phyloP scores from a whole-genome alignment of 805 yeast genomes.

The Candida manassasensis region DNA sequence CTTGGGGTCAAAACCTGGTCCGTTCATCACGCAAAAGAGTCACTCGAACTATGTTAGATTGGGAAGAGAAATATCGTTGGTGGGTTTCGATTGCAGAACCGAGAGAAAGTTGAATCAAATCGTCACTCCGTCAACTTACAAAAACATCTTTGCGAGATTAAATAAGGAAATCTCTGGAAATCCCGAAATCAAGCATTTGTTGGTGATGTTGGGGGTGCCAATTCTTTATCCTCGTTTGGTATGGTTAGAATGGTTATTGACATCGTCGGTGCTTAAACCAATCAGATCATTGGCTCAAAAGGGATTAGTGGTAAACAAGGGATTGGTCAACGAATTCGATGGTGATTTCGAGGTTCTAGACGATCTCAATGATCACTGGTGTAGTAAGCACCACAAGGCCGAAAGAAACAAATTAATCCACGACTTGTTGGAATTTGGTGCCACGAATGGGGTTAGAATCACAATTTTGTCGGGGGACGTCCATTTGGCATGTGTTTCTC shows the following conservation, averaged over 20 bases:
- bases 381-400: slow-evolving; percentile 76
- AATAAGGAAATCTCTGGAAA: slow-evolving; percentile 46
- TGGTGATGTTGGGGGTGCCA: slow-evolving; percentile 89
- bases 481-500: slow-evolving; percentile 80
- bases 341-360: slow-evolving; percentile 89
- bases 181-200: slow-evolving; percentile 64
- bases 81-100: slow-evolving; percentile 90
- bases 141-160: slow-evolving; percentile 55
- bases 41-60: slow-evolving; percentile 69
- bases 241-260: slow-evolving; percentile 76
- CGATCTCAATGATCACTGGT: slow-evolving; percentile 96
- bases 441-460: slow-evolving; percentile 59
- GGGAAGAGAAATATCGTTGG: slow-evolving; percentile 66
- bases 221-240: slow-evolving; percentile 92
- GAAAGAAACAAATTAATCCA: slow-evolving; percentile 74
- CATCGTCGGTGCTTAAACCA: slow-evolving; percentile 57
- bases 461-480: slow-evolving; percentile 93
- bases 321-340: slow-evolving; percentile 86
- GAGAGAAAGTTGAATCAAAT: slow-evolving; percentile 69
- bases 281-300: slow-evolving; percentile 53
- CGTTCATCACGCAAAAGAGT: slow-evolving; percentile 60
- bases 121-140: slow-evolving; percentile 53
- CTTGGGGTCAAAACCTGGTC: slow-evolving; percentile 52
- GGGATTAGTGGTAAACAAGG: slow-evolving; percentile 56
- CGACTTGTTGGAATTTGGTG: slow-evolving; percentile 61